Evolutionary conservation across 805 yeast species (phyloP).

Genomic region (Torulaspora maleeae): DNA sequence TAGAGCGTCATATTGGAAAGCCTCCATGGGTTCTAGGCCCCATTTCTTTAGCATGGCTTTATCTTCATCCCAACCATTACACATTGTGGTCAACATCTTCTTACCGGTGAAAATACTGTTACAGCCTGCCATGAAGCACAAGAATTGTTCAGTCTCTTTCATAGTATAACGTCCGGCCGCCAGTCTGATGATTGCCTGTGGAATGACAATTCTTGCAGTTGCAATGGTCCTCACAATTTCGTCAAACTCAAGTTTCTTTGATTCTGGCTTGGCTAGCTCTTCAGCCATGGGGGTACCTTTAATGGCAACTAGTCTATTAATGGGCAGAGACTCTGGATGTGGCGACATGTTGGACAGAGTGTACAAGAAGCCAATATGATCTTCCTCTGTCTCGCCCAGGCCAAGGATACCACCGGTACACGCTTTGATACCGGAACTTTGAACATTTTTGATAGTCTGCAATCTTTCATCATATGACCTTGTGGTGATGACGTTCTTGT

Average conservation of each 20-base stretch:
- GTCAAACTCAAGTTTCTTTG: constrained; percentile 51
- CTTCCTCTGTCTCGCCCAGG: constrained; percentile 67
- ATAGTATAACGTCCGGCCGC: constrained; percentile 82
- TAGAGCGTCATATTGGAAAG: constrained; percentile 31
- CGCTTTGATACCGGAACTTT: constrained; percentile 57
- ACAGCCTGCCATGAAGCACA: constrained; percentile 73
- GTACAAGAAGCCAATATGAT: constrained; percentile 62
- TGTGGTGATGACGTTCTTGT: constrained; percentile 66
- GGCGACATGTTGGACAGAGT: constrained; percentile 61
- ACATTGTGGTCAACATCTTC: constrained; percentile 75
- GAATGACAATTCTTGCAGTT: constrained; percentile 73
- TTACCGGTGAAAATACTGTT: constrained; percentile 81
- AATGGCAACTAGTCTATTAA: constrained; percentile 71
- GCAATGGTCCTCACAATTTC: constrained; percentile 65
- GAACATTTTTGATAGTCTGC: constrained; percentile 59
- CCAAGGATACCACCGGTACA: constrained; percentile 82
- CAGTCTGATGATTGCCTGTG: constrained; percentile 60
- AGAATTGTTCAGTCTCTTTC: constrained; percentile 69
- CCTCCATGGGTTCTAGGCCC: constrained; percentile 60
- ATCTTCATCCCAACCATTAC: constrained; percentile 83
- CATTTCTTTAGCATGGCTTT: constrained; percentile 60
- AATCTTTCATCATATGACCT: constrained; percentile 69
- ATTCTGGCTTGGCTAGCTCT: constrained; percentile 41
- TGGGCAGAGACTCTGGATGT: constrained; percentile 84
- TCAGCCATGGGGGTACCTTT: constrained; percentile 72